Evolutionary conservation across 192 early-diverging fungal species (phyloP).

Genomic region (Paraglomus brasilianum): DNA sequence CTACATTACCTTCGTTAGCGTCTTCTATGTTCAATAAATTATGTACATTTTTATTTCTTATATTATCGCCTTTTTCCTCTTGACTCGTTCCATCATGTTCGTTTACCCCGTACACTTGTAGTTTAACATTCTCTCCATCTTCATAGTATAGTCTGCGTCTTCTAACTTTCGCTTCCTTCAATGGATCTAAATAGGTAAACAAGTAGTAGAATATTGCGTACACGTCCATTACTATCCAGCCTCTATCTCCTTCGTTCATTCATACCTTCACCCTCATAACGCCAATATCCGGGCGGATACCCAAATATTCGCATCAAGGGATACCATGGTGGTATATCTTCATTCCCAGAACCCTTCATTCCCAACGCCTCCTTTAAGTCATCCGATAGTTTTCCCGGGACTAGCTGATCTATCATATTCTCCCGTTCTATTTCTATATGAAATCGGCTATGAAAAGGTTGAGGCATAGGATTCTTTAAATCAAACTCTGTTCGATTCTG

Average conservation of each 20-base stretch:
- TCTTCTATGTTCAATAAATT: slow-evolving; percentile 10
- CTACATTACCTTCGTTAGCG: not conserved
- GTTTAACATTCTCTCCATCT: not conserved
- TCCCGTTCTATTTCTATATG: slow-evolving; percentile 8
- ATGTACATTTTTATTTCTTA: too few species aligned
- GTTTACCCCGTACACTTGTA: too few species aligned
- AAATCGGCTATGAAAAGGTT: slow-evolving; percentile 8
- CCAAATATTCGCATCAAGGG: slow-evolving; percentile 6
- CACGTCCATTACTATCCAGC: not conserved
- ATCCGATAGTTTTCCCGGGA: slow-evolving; percentile 13
- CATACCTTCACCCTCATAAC: slow-evolving; percentile 21
- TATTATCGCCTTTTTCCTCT: too few species aligned
- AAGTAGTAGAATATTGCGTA: not conserved
- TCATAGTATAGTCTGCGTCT: not conserved
- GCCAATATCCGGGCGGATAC: slow-evolving; percentile 14
- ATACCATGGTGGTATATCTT: slow-evolving; percentile 15
- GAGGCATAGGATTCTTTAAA: not conserved
- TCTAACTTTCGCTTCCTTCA: slow-evolving; percentile 3
- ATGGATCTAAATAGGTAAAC: not conserved
- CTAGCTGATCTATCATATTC: not conserved
- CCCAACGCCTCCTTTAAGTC: slow-evolving; percentile 18
- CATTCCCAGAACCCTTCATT: not conserved
- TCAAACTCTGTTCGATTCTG: slow-evolving; percentile 5
- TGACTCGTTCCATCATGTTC: too few species aligned
- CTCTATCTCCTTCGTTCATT: not conserved